Base-by-base conservation (phyloP, 1,284 basidiomycete species). In the Bondarzewia mesenterica region DNA sequence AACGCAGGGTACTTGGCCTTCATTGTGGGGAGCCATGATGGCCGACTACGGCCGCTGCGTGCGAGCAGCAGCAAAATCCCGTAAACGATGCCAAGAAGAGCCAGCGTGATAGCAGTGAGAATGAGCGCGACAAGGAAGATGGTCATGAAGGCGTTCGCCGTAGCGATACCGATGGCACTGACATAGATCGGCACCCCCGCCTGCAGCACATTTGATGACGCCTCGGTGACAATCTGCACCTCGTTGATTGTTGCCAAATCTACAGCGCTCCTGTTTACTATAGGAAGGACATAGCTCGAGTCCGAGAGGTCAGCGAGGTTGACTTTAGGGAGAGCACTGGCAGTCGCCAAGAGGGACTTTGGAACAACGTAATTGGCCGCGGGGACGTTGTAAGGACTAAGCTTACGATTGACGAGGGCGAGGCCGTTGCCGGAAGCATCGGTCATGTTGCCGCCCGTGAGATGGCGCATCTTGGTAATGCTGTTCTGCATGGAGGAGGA, bases 91-190 rank as follows among this genome's bases (percentile, higher is more conserved):
- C 63, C 68, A 44, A 88, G 71, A 6, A 75, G 54, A 1, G 62
- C 75, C 10, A 79, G 43, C 3, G 74, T 62, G 54, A 87, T 77
- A 15, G 74, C 80, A 50, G 80, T 63, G 41, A 86, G 60, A 44
- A 87, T 80, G 52, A 93, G 74, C 14, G 72, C 69, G 48, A 76
- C 71, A 46, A 93, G 70, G 64, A 93, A 93, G 26, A 85, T 68
- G 2, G 87, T 91, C 74, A 87, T 85, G 67, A 89, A 93, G 3
- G 87, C 83, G 65, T 93, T 93, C 42, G 84, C 85, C 0, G 81
- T 82, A 4, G 82, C 78, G 52, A 93, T 85, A 44, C 79, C 76
- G 21, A 86, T 64, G 15, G 79, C 77, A 60, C 86, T 91, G 55
- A 81, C 80, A 58, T 84, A 93, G 26, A 89, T 84, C 5, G 91